These are phyloP conservation scores for Diaporthe vexans DNA, from an alignment of 2,329 filamentous ascomycete genomes.

Conservation along the genomic window DNA sequence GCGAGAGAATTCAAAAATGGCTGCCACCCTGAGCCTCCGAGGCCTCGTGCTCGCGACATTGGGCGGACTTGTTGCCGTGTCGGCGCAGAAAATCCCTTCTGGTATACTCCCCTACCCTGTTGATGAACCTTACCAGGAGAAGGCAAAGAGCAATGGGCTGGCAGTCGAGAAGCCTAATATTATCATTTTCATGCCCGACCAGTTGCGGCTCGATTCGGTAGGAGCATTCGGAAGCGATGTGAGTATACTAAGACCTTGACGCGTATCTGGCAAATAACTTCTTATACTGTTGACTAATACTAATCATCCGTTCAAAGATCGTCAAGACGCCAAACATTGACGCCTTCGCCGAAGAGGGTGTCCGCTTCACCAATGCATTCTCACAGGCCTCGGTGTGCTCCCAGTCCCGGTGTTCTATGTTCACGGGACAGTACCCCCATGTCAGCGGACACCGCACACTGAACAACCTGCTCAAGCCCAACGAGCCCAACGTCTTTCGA, in stretches of 20 bases:
- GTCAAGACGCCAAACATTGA: slow-evolving; percentile 59
- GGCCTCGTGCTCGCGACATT: not conserved
- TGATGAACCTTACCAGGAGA: not conserved
- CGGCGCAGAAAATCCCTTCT: not conserved
- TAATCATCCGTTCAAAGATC: not conserved
- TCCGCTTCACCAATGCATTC: slow-evolving; percentile 61
- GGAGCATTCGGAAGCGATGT: slow-evolving; percentile 41
- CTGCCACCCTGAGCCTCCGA: not conserved
- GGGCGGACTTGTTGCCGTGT: not conserved
- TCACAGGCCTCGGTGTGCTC: slow-evolving; percentile 61
- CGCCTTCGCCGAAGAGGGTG: slow-evolving; percentile 54
- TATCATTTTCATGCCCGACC: slow-evolving; percentile 48
- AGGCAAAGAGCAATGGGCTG: not conserved
- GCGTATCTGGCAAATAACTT: not conserved
- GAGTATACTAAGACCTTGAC: not conserved
- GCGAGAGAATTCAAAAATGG: not conserved
- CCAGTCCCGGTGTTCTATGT: slow-evolving; percentile 62
- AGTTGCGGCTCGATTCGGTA: slow-evolving; percentile 60
- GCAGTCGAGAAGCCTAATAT: slow-evolving; percentile 18
- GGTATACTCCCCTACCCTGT: not conserved
- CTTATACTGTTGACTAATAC: not conserved
- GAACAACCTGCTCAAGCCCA: slow-evolving; percentile 62
- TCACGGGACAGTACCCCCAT: slow-evolving; percentile 61
- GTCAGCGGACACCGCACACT: slow-evolving; percentile 61
- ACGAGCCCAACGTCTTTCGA: slow-evolving; percentile 62